A percentile compares a stretch with the other conserved stretches of the same genome.
Conservation (phyloP, 2,329 filamentous ascomycete genomes). For the Pseudopyricularia cyperi region DNA sequence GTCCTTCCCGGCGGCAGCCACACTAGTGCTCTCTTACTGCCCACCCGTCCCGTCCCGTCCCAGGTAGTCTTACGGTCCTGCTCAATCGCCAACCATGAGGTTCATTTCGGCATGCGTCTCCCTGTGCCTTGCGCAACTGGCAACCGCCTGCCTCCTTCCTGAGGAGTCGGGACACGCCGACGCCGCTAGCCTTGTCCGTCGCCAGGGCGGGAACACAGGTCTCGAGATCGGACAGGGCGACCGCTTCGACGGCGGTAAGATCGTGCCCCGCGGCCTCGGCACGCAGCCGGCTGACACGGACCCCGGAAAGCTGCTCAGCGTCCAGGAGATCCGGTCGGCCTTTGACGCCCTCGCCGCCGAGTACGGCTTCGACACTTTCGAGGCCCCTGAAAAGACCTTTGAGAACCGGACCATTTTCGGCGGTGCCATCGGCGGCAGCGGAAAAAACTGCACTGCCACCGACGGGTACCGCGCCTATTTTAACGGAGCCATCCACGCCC, state of each 20-base stretch:
- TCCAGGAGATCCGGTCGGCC: slow-evolving; percentile 28
- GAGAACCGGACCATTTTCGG: slow-evolving; percentile 25
- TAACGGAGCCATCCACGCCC: slow-evolving; percentile 40
- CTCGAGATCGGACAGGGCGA: slow-evolving; percentile 28
- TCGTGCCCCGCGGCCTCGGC: slow-evolving; percentile 23
- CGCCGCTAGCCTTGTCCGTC: slow-evolving; percentile 4
- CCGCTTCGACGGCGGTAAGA: slow-evolving; percentile 24
- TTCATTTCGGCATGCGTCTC: neutral
- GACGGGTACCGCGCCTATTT: slow-evolving; percentile 31
- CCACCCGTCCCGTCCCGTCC: neutral
- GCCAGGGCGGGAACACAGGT: slow-evolving; percentile 9
- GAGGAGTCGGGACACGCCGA: slow-evolving; percentile 14
- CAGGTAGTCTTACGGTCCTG: too few species aligned
- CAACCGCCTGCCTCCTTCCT: slow-evolving; percentile 21
- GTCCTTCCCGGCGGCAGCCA: neutral
- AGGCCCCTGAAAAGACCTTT: slow-evolving; percentile 28
- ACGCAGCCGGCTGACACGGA: slow-evolving; percentile 19
- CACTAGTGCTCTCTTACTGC: neutral
- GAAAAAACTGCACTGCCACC: slow-evolving; percentile 21
- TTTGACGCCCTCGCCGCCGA: slow-evolving; percentile 25
- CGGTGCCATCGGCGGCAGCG: slow-evolving; percentile 13
- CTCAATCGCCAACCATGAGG: neutral
- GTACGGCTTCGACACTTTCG: slow-evolving; percentile 26
- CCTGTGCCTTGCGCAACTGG: slow-evolving; percentile 2
- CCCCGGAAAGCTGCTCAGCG: slow-evolving; percentile 29